A percentile compares a stretch with the other conserved stretches of the same genome.
phyloP scores from a whole-genome alignment of 345 rosid species.

The Aquilaria yunnanensis region DNA sequence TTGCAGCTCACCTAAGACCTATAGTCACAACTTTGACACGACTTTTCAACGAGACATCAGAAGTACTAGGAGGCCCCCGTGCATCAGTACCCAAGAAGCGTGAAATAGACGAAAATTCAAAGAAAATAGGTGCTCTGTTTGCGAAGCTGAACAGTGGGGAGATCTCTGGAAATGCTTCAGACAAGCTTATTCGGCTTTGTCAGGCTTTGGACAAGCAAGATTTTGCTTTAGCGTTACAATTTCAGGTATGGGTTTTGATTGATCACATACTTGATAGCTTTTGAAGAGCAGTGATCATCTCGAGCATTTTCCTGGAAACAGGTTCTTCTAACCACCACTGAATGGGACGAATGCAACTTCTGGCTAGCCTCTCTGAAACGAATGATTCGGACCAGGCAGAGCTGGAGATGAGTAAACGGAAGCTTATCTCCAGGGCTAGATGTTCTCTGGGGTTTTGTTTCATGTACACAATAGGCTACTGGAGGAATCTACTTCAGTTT shows the following conservation, averaged over 20 bases:
- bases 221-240: conserved; percentile 72
- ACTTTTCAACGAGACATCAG: conserved; percentile 90
- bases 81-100: conserved; percentile 93
- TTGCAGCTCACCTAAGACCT: conserved; percentile 70
- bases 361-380: conserved; percentile 90
- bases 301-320: conserved; percentile 15
- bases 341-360: conserved; percentile 98
- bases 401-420: conserved; percentile 41
- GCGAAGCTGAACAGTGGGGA: conserved; percentile 88
- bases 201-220: conserved; percentile 81
- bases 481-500: conserved; percentile 14
- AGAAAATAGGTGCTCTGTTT: conserved; percentile 86
- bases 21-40: conserved; percentile 72
- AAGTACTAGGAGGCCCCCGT: conserved; percentile 86
- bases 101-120: conserved; percentile 95
- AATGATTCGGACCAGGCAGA: conserved; percentile 89
- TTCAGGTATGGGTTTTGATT: conserved; percentile 54
- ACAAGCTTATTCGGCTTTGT: conserved; percentile 83
- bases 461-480: conserved; percentile 23
- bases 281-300: not conserved
- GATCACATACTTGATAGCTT: not conserved
- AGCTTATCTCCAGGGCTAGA: not conserved
- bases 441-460: conserved; percentile 8
- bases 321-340: conserved; percentile 88
- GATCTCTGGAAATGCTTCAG: conserved; percentile 86